Evolutionary conservation across 1,284 basidiomycete genomes (phyloP), one percentile per base, ranked within the genome.

Genomic region (Malassezia dermatis): DNA sequence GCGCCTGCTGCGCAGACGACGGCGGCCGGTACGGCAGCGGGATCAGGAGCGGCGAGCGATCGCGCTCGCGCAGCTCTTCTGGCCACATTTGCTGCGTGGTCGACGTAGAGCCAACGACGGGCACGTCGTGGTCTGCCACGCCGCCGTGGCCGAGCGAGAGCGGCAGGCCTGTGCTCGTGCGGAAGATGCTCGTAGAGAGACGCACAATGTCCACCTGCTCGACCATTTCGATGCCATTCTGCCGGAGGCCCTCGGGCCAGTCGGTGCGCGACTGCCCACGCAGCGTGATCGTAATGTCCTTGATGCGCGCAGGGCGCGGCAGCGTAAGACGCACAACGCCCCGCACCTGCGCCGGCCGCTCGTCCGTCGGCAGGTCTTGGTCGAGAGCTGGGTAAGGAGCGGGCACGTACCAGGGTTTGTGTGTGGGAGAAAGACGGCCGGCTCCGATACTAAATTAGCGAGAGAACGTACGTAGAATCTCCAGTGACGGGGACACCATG

Each of bases 181-280:
- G 80, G 74, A 90, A 95, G 75, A 86, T 84, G 5, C 83, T 81
- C 35, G 83, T 81, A 1, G 81, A 82, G 19, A 86, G 81, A 27
- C 83, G 83, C 65, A 89, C 84, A 34, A 93, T 79, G 48, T 80
- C 79, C 68, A 86, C 83, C 60, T 88, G 84, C 72, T 95, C 93
- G 8, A 80, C 81, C 15, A 88, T 79, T 53, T 94, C 89, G 49
- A 86, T 78, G 17, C 86, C 81, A 32, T 85, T 80, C 27, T 86
- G 82, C 52, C 88, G 89, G 58, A 86, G 81, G 32, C 88, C 89
- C 80, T 95, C 89, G 4, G 86, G 85, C 86, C 89, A 94, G 61
- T 82, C 80, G 13, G 80, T 81, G 51, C 78, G 70, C 4, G 77
- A 73, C 61, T 80, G 85, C 6, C 88, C 91, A 48, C 83, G 79